A percentile compares a stretch with the other conserved stretches of the same genome.
Evolutionary conservation across 2,329 filamentous ascomycete genomes (phyloP).

Genomic region (Penicillium hesseltinei): DNA sequence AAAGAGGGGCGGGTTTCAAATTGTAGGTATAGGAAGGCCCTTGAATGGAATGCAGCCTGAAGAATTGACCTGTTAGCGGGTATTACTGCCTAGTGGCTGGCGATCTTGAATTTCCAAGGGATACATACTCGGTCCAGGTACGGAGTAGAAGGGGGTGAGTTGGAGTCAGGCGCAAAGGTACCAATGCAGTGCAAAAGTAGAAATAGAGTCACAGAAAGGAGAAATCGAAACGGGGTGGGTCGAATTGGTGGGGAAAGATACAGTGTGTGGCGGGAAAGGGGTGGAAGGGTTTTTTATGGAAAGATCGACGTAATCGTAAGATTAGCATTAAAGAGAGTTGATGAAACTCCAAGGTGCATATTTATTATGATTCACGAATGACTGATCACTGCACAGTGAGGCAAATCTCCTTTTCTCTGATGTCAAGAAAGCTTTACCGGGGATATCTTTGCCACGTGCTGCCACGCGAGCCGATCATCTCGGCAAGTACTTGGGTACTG

Average conservation of each 20-base stretch:
- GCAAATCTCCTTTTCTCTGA: neutral
- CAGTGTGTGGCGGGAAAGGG: conserved; percentile 1
- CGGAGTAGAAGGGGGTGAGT: neutral
- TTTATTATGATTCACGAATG: neutral
- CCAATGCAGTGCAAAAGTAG: neutral
- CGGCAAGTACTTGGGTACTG: neutral
- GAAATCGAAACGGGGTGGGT: conserved; percentile 23
- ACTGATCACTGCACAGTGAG: neutral
- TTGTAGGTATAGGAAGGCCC: neutral
- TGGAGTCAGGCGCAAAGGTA: neutral
- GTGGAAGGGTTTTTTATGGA: conserved; percentile 1
- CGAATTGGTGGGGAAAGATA: conserved; percentile 8
- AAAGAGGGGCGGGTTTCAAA: conserved; percentile 4
- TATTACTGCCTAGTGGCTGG: neutral
- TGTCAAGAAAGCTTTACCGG: conserved; percentile 5
- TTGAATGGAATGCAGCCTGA: conserved; percentile 1
- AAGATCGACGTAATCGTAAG: conserved; percentile 9
- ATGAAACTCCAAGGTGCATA: neutral
- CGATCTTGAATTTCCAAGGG: neutral
- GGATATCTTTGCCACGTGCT: conserved; percentile 24
- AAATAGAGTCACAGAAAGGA: conserved; percentile 15
- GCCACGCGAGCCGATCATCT: conserved; percentile 5
- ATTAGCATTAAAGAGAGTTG: neutral
- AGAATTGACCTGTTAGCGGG: conserved; percentile 8
- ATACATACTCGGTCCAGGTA: neutral